Evolutionary conservation across 495 filamentous ascomycete genomes (phyloP).

Genomic region (Annulohypoxylon maeteangense): DNA sequence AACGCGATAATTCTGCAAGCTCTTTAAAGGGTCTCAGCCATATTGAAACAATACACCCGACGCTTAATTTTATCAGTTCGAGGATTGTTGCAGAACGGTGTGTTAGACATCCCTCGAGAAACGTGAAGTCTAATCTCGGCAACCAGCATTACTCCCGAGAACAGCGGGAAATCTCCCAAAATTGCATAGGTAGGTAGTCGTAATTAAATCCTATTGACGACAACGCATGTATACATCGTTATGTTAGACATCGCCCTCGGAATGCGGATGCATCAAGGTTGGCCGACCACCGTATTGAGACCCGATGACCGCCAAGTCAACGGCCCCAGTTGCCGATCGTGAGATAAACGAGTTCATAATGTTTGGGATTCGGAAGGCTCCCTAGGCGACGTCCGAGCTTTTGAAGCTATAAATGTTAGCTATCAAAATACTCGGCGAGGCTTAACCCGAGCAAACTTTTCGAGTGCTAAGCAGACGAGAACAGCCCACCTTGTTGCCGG

Average conservation of each 20-base stretch:
- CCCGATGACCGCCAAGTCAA: not conserved
- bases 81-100: not conserved
- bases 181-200: not conserved
- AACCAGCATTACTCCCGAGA: not conserved
- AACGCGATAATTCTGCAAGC: not conserved
- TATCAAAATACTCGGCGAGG: not conserved
- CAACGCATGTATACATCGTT: not conserved
- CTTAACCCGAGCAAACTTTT: not conserved
- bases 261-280: not conserved
- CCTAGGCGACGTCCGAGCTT: constrained; percentile 3
- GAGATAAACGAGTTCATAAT: constrained; percentile 1
- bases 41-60: not conserved
- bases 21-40: not conserved
- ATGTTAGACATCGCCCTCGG: not conserved
- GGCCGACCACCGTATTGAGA: not conserved
- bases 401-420: constrained; percentile 8
- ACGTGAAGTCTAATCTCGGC: not conserved
- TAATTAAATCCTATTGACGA: not conserved
- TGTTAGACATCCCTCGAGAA: not conserved
- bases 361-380: not conserved
- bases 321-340: not conserved
- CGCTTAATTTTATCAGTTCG: not conserved
- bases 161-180: not conserved
- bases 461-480: constrained; percentile 10
- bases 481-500: constrained; percentile 7